Evolutionary conservation across 1,139 yeast species (phyloP).

Genomic region (Pichia sp.): DNA sequence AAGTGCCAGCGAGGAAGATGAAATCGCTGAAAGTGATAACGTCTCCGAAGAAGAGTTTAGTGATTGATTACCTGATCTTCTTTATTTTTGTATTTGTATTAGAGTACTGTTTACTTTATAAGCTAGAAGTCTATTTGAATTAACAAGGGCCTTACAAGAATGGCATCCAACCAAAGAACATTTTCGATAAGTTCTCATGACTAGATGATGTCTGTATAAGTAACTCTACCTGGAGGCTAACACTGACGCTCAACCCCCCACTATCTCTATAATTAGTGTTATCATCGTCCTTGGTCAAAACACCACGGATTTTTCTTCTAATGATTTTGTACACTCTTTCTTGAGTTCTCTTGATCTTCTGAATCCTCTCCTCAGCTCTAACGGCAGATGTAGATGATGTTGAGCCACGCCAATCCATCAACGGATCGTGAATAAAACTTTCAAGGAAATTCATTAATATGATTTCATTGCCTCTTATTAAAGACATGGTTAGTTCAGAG

Average conservation of each 20-base stretch:
- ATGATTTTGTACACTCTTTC: slow-evolving; percentile 63
- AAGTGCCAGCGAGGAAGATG: slow-evolving; percentile 45
- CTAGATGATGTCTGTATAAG: slow-evolving; percentile 81
- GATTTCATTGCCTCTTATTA: slow-evolving; percentile 77
- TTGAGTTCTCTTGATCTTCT: slow-evolving; percentile 29
- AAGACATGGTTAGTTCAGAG: slow-evolving; percentile 74
- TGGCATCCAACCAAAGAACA: slow-evolving; percentile 97
- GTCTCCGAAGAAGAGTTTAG: slow-evolving; percentile 30
- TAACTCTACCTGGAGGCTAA: slow-evolving; percentile 88
- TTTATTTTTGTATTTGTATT: too few relatives aligned
- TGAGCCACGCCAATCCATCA: slow-evolving; percentile 55
- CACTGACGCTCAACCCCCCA: slow-evolving; percentile 73
- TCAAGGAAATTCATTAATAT: slow-evolving; percentile 87
- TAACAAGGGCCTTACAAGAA: slow-evolving; percentile 11
- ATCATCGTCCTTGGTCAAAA: slow-evolving; percentile 58
- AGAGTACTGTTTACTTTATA: too few relatives aligned
- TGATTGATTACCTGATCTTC: slow-evolving; percentile 21
- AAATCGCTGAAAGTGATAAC: slow-evolving; percentile 36
- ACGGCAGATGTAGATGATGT: slow-evolving; percentile 10
- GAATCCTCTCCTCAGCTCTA: slow-evolving; percentile 15
- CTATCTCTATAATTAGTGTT: slow-evolving; percentile 28
- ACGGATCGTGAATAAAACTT: slow-evolving; percentile 88
- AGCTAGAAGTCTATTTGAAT: too few relatives aligned
- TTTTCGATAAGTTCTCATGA: slow-evolving; percentile 60
- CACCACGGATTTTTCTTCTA: slow-evolving; percentile 77